Percentiles rank a stretch among this genome's conserved stretches.
phyloP scores from a whole-genome alignment of 192 early-diverging fungal genomes.

The Coemansia javaensis region DNA sequence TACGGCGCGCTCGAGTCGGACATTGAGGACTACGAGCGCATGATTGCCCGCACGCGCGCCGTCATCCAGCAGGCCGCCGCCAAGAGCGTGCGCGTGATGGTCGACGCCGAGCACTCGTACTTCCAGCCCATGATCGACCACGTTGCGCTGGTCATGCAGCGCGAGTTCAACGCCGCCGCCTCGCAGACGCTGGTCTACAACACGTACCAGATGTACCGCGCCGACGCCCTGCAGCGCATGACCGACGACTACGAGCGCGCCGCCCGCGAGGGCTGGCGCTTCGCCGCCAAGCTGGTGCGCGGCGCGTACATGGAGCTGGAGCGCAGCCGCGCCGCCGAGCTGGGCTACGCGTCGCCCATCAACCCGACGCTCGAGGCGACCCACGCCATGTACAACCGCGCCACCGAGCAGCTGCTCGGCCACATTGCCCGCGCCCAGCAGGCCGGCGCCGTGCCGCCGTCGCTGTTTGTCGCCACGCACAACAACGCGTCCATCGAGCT shows the following conservation, averaged over 20 bases:
- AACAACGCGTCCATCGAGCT: slow-evolving; percentile 73
- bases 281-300: slow-evolving; percentile 87
- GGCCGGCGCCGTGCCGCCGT: slow-evolving; percentile 36
- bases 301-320: slow-evolving; percentile 79
- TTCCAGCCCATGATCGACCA: slow-evolving; percentile 92
- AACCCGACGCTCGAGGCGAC: slow-evolving; percentile 72
- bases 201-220: slow-evolving; percentile 96
- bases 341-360: slow-evolving; percentile 77
- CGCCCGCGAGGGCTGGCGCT: slow-evolving; percentile 63
- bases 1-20: slow-evolving; percentile 55
- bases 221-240: slow-evolving; percentile 60
- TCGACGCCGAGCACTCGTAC: slow-evolving; percentile 93
- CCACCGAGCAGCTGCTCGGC: slow-evolving; percentile 64
- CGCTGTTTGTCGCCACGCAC: slow-evolving; percentile 85
- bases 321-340: slow-evolving; percentile 61
- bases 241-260: slow-evolving; percentile 61
- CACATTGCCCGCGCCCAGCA: slow-evolving; percentile 49
- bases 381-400: slow-evolving; percentile 77
- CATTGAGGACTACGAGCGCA: slow-evolving; percentile 62
- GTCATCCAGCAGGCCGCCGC: slow-evolving; percentile 61
- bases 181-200: slow-evolving; percentile 75
- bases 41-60: slow-evolving; percentile 64
- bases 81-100: slow-evolving; percentile 67
- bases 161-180: slow-evolving; percentile 59
- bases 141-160: slow-evolving; percentile 64